These are phyloP conservation scores for Teratosphaeria nubilosa DNA, from an alignment of 2,329 filamentous ascomycete species.

Conservation along the genomic window DNA sequence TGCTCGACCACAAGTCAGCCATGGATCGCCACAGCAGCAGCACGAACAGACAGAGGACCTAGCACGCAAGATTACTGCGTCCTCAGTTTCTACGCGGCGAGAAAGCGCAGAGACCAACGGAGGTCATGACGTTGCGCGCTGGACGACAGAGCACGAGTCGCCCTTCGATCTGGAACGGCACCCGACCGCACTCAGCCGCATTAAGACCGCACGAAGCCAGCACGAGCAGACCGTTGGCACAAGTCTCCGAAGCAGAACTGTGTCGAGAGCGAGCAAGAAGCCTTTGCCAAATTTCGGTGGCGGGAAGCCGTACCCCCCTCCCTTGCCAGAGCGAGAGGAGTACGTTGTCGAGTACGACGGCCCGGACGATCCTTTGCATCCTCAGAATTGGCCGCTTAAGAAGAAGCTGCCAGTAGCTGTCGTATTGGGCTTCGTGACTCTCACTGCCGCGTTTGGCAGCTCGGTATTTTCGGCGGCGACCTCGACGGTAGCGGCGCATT, in stretches of 20 bases:
- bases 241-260: constrained; percentile 30
- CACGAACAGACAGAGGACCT: constrained; percentile 23
- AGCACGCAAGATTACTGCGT: neutral
- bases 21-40: constrained; percentile 13
- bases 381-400: constrained; percentile 78
- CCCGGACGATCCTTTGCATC: constrained; percentile 70
- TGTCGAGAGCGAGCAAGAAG: constrained; percentile 43
- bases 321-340: constrained; percentile 33
- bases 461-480: constrained; percentile 42
- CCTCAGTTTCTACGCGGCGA: constrained; percentile 35
- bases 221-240: constrained; percentile 59
- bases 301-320: constrained; percentile 35
- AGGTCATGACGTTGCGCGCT: constrained; percentile 45
- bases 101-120: constrained; percentile 24
- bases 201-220: constrained; percentile 59
- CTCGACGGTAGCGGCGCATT: constrained; percentile 30
- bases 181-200: constrained; percentile 58
- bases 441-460: constrained; percentile 56
- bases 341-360: constrained; percentile 77
- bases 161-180: constrained; percentile 48
- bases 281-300: constrained; percentile 59
- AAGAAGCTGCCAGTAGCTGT: constrained; percentile 60
- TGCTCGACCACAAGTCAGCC: constrained; percentile 18
- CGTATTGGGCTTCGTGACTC: constrained; percentile 63
- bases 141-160: constrained; percentile 52